Evolutionary conservation across 345 rosid species (phyloP).

Genomic region (Eucalyptus dawsonii): DNA sequence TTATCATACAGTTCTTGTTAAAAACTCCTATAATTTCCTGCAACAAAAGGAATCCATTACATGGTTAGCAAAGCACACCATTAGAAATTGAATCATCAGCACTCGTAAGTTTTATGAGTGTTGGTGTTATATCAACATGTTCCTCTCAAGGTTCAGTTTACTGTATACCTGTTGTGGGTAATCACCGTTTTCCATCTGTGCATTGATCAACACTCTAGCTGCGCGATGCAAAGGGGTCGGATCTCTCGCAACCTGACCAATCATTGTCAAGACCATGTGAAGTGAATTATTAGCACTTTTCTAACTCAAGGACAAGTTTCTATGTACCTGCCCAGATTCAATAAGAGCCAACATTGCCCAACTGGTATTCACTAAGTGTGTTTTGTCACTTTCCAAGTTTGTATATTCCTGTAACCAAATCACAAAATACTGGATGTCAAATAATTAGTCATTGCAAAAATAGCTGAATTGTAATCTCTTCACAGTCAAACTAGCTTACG

Average conservation of each 20-base stretch:
- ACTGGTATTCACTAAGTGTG: constrained; percentile 46
- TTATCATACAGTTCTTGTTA: background rate
- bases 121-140: background rate
- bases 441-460: background rate
- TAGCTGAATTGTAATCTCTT: background rate
- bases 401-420: constrained; percentile 17
- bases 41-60: background rate
- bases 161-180: constrained; percentile 16
- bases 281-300: background rate
- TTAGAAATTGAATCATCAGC: background rate
- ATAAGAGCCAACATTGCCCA: constrained; percentile 71
- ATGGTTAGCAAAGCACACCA: background rate
- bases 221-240: constrained; percentile 45
- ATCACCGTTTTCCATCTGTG: constrained; percentile 60
- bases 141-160: background rate
- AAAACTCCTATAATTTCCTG: background rate
- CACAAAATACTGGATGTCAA: background rate
- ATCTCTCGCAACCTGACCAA: constrained; percentile 28
- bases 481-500: background rate
- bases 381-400: constrained; percentile 24
- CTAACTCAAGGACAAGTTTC: background rate
- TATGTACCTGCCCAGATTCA: constrained; percentile 47
- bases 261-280: background rate
- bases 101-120: background rate
- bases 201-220: constrained; percentile 29